Base-by-base conservation (phyloP, 768 basidiomycete genomes). In the Hysterangium stoloniferum region DNA sequence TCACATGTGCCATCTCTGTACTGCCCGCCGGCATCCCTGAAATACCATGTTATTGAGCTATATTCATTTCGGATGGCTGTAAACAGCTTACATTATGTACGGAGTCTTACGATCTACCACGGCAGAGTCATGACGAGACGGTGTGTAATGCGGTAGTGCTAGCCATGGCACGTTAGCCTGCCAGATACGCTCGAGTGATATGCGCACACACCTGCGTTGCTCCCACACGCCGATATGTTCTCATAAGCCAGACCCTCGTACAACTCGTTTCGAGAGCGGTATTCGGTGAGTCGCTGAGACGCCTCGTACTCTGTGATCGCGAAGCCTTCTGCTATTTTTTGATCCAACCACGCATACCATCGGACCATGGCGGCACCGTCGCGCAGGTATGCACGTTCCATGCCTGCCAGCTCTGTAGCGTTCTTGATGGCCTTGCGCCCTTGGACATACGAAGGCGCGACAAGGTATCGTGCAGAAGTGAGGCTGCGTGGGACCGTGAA, bases 221-320 rank as follows among this genome's bases (percentile, higher is more conserved):
- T 74, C 2, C 94, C 95, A 33, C 78, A 82, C 2, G 88, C 95
- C 20, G 85, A 88, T 54, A 97, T 95, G 49, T 82, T 88, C 66
- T 88, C 86, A 57, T 93, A 93, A 5, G 90, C 90, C 15, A 88
- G 78, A 4, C 89, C 88, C 79, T 81, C 81, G 62, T 83, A 90
- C 56, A 84, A 69, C 66, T 82, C 82, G 57, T 77, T 73, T 60
- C 79, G 74, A 59, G 78, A 71, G 54, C 91, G 74, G 63, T 78
- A 88, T 66, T 86, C 82, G 0, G 82, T 85, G 51, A 96, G 69
- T 47, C 87, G 78, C 64, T 83, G 88, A 1, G 81, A 88, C 11
- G 94, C 93, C 61, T 94, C 89, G 71, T 86, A 96, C 66, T 98
- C 95, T 5, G 86, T 86, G 57, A 98, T 84, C 53, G 84, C 77